Evolutionary conservation across 805 yeast species (phyloP), one percentile per base, ranked within the genome.

Genomic region (Candida piceae): DNA sequence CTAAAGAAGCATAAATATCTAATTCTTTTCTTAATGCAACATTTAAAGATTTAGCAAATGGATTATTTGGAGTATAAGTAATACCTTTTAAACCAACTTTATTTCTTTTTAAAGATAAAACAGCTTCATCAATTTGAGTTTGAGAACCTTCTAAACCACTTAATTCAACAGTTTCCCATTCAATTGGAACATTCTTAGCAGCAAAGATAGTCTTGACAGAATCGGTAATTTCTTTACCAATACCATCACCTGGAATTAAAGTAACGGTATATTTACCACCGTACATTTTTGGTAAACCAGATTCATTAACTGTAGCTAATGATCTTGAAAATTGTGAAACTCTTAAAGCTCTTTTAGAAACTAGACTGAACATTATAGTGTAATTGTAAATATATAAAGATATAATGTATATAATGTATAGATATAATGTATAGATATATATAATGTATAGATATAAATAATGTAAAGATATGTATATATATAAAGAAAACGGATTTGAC

Each of bases 61-160:
- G 69, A 49, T 81, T 81, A 38, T 80, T 77, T 48, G 95, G 93
- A 36, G 97, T 90, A 70, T 85, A 82, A 66, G 94, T 78, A 60
- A 90, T 85, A 66, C 97, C 97, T 72, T 90, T 93, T 55, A 90
- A 76, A 60, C 97, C 98, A 56, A 93, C 85, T 71, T 88, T 89
- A 75, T 90, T 90, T 76, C 96, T 84, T 73, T 88, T 85, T 57
- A 90, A 72, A 16, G 97, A 87, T 50, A 80, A 76, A 45, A 93
- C 89, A 39, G 96, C 96, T 63, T 82, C 87, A 51, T 75, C 72
- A 55, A 87, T 74, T 73, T 53, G 71, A 61, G 60, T 69, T 60
- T 59, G 68, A 62, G 50, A 58, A 35, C 63, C 63, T 42, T 72
- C 72, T 38, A 67, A 49, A 50, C 79, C 80, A 10, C 80, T 69